phyloP scores from a whole-genome alignment of 371 early-diverging fungal genomes.

The Scutellospora calospora region DNA sequence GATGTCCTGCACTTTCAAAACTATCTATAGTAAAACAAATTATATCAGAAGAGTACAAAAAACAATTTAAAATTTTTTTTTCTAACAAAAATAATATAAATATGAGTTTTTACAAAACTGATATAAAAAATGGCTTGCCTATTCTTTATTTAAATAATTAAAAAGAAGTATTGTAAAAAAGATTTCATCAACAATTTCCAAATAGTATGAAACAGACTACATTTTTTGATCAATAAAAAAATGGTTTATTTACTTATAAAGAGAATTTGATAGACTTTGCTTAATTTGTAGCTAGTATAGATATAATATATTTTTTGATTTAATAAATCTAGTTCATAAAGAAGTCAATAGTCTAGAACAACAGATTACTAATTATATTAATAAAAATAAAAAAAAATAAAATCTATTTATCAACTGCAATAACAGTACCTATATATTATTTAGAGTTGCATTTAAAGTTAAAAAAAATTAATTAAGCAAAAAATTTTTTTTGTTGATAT shows the following conservation, averaged over 20 bases:
- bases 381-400: no score
- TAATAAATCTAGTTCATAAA: not conserved
- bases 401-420: no score
- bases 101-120: slow-evolving; percentile 16
- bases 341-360: no score
- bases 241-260: not conserved
- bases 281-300: not conserved
- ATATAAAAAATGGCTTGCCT: not conserved
- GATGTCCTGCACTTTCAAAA: no score
- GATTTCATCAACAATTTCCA: not conserved
- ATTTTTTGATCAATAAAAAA: not conserved
- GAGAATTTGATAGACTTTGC: not conserved
- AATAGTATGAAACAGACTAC: not conserved
- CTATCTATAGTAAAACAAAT: no score
- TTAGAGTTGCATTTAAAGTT: no score
- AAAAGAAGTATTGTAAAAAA: not conserved
- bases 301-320: not conserved
- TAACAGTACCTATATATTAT: no score
- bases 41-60: no score
- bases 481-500: no score
- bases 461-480: no score
- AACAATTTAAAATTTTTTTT: not conserved
- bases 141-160: not conserved
- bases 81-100: not conserved
- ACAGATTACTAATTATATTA: no score